Percentiles rank a stretch among this genome's conserved stretches.
phyloP scores from a whole-genome alignment of 1,139 yeast genomes.

The Blastobotrys illinoisensis region DNA sequence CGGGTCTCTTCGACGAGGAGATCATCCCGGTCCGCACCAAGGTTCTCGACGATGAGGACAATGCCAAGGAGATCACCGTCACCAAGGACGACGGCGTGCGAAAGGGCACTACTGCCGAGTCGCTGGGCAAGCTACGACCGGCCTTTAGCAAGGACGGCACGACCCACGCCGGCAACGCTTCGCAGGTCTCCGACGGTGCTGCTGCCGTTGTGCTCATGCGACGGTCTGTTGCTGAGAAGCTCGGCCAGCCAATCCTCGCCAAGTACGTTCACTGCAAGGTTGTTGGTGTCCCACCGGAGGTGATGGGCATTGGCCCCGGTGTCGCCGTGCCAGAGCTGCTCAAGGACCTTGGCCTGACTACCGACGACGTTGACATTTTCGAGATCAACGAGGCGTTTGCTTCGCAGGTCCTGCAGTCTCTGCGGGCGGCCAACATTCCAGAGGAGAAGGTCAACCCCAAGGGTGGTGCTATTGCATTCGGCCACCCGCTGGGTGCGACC shows the following conservation, averaged over 20 bases:
- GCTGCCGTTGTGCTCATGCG: conserved; percentile 83
- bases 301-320: conserved; percentile 97
- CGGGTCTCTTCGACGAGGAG: conserved; percentile 78
- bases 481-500: conserved; percentile 94
- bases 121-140: conserved; percentile 69
- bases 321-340: conserved; percentile 83
- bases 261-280: conserved; percentile 71
- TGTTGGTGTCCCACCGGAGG: conserved; percentile 93
- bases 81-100: conserved; percentile 90
- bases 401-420: conserved; percentile 81
- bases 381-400: conserved; percentile 97
- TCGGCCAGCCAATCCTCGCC: conserved; percentile 62
- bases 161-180: conserved; percentile 94
- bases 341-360: conserved; percentile 54
- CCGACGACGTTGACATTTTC: conserved; percentile 63
- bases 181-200: conserved; percentile 94
- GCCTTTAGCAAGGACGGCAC: conserved; percentile 82
- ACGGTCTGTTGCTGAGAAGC: conserved; percentile 77
- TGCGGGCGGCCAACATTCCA: conserved; percentile 62
- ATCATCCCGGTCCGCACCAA: conserved; percentile 64
- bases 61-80: conserved; percentile 41
- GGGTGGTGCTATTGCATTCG: conserved; percentile 95
- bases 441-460: conserved; percentile 72
- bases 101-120: conserved; percentile 72
- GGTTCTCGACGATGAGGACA: conserved; percentile 36